Base-by-base conservation (phyloP, 805 yeast genomes). In the Saccharomycopsis sp. region DNA sequence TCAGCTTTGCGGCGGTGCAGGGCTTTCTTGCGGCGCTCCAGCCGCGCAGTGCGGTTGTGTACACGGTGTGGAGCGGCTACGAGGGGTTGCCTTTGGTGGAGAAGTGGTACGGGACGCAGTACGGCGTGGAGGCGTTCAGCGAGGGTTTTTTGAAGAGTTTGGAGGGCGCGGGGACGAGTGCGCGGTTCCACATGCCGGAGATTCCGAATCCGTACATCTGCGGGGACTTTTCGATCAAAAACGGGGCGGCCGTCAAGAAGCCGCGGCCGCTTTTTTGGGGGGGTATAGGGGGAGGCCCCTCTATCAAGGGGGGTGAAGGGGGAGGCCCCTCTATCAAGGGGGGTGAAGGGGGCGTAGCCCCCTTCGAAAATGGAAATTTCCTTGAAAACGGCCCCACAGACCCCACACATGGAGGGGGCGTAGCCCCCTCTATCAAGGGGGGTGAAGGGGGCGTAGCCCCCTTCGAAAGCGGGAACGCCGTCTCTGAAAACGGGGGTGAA, bases 81-180 rank as follows among this genome's bases (percentile, higher is more conserved):
- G 77, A 76, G 2, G 72, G 64, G 1, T 29, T 80, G 52, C 73
- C 76, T 56, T 62, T 71, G 15, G 75, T 67, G 20, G 99, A 92
- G 68, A 77, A 82, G 66, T 92, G 97, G 97, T 92, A 94, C 67
- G 97, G 96, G 2, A 90, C 97, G 0, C 87, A 87, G 64, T 89
- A 90, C 68, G 71, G 79, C 1, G 68, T 78, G 50, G 75, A 71
- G 9, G 72, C 74, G 15, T 65, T 89, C 21, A 73, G 81, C 1
- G 50, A 62, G 0, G 72, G 71, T 0, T 68, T 85, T 2, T 15
- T 74, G 4, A 53, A 67, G 8, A 65, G 63, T 46, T 66, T 83
- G 52, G 61, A 68, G 50, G 62, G 61, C 57, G 69, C 71, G 56
- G 68, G 69, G 62, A 54, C 70, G 0, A 68, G 70, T 20, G 71